Evolutionary conservation across 345 rosid genomes (phyloP).

Genomic region (Hypericum androsaemum): DNA sequence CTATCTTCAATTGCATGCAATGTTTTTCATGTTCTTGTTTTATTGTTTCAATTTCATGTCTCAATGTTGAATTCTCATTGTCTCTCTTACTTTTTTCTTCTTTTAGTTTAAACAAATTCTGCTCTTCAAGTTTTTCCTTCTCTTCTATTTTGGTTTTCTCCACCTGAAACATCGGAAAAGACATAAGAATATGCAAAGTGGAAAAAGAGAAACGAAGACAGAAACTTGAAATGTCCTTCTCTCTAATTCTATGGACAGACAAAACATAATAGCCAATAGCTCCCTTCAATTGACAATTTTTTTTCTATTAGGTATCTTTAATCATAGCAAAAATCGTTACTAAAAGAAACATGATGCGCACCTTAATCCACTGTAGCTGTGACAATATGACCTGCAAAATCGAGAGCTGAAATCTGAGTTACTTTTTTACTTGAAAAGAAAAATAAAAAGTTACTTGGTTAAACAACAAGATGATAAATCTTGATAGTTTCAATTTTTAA

Average conservation of each 20-base stretch:
- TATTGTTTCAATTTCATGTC: conserved; percentile 45
- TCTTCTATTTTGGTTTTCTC: conserved; percentile 64
- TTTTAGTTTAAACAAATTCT: conserved; percentile 37
- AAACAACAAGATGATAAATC: conserved; percentile 4
- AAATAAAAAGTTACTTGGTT: not conserved
- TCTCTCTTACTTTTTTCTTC: conserved; percentile 47
- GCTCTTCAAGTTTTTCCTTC: conserved; percentile 55
- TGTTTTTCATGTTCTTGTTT: conserved; percentile 46
- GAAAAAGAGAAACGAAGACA: not conserved
- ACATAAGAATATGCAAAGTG: not conserved
- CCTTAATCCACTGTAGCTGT: conserved; percentile 22
- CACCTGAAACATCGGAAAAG: conserved; percentile 29
- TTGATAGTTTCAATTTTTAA: conserved; percentile 10
- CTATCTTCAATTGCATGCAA: conserved; percentile 42
- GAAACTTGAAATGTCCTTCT: not conserved
- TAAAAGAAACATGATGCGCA: not conserved
- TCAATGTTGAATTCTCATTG: conserved; percentile 50
- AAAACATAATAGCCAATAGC: too few relatives aligned
- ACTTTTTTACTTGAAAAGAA: conserved; percentile 3
- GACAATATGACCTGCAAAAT: conserved; percentile 18
- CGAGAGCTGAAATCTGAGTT: conserved; percentile 6
- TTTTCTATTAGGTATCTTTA: too few relatives aligned
- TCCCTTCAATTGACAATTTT: too few relatives aligned
- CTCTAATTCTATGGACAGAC: too few relatives aligned
- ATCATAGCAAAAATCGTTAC: too few relatives aligned